Percentiles rank a stretch among this genome's conserved stretches.
These are phyloP conservation scores for Apiospora arundinis DNA, from an alignment of 2,329 filamentous ascomycete species.

Conservation along the genomic window DNA sequence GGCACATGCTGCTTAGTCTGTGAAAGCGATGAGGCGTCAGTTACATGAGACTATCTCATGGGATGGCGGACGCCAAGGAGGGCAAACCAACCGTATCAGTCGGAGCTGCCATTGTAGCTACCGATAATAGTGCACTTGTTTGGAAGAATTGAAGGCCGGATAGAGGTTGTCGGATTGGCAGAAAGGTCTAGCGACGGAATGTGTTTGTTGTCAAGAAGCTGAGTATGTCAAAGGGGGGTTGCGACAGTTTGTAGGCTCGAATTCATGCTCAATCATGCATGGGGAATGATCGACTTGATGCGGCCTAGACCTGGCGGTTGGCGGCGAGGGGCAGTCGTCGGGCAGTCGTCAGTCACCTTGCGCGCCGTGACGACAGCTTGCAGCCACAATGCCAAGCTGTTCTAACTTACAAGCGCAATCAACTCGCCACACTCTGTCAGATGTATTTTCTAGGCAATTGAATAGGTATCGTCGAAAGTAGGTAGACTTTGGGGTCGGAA, in stretches of 20 bases:
- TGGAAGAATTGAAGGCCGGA: background rate
- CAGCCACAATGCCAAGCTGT: constrained; percentile 12
- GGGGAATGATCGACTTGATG: background rate
- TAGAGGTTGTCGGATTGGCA: background rate
- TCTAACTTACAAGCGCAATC: background rate
- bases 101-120: constrained; percentile 11
- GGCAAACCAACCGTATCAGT: constrained; percentile 18
- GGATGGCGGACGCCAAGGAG: background rate
- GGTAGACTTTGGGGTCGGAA: no score
- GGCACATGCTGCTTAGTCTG: constrained; percentile 52
- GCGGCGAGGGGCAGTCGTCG: constrained; percentile 6
- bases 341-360: constrained; percentile 1
- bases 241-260: constrained; percentile 12
- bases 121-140: background rate
- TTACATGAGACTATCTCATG: background rate
- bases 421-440: background rate
- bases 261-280: constrained; percentile 16
- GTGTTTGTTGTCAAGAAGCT: background rate
- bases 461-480: no score
- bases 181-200: background rate
- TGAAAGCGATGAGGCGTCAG: background rate
- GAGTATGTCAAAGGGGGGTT: background rate
- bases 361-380: constrained; percentile 14
- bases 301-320: background rate
- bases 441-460: background rate